These are phyloP conservation scores for Trypanosoma lewisi DNA, from an alignment of 208 protist species.

Conservation along the genomic window DNA sequence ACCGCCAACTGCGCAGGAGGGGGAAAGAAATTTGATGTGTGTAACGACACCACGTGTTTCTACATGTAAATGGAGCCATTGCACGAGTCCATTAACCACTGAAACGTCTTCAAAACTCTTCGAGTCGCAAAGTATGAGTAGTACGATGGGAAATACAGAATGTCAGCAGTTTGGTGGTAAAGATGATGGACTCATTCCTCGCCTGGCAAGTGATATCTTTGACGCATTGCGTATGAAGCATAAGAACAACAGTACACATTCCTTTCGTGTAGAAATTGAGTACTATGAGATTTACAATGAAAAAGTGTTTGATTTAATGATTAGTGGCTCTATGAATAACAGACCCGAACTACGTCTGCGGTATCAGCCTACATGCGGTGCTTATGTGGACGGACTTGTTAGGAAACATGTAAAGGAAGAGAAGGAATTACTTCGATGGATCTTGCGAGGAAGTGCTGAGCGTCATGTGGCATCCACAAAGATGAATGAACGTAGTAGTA, in stretches of 20 bases:
- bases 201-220: conserved; percentile 70
- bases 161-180: too few species aligned
- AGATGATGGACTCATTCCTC: conserved; percentile 87
- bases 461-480: conserved; percentile 81
- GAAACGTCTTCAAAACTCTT: background rate
- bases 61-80: background rate
- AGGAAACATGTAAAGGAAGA: conserved; percentile 48
- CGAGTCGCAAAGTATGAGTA: background rate
- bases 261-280: conserved; percentile 69
- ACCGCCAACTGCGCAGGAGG: background rate
- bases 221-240: conserved; percentile 83
- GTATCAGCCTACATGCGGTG: conserved; percentile 56
- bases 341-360: conserved; percentile 64
- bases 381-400: conserved; percentile 77
- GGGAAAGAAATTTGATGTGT: background rate
- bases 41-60: background rate
- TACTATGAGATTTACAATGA: conserved; percentile 94
- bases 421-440: conserved; percentile 64
- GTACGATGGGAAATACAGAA: background rate
- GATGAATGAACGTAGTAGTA: conserved; percentile 87
- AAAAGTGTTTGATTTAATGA: conserved; percentile 89
- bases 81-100: background rate
- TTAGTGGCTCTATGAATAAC: conserved; percentile 30
- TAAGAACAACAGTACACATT: conserved; percentile 55
- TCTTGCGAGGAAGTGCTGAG: conserved; percentile 72